Conservation (phyloP, 2,329 filamentous ascomycete species). For the Tolypocladium tundrense region DNA sequence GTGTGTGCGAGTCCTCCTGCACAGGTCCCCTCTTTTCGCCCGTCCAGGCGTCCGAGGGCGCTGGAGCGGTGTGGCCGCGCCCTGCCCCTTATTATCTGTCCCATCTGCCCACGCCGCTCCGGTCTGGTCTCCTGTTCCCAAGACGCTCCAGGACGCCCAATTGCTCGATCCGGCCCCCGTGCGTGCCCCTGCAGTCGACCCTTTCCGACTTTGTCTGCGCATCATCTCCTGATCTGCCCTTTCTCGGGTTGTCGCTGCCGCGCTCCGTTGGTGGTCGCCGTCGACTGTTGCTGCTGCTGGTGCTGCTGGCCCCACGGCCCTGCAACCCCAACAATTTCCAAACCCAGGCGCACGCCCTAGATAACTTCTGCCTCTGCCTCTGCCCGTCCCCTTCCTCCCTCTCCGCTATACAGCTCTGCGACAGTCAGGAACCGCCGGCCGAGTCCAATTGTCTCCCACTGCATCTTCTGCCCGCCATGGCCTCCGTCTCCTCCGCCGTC, state of each 20-base stretch:
- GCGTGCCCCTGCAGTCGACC: not conserved
- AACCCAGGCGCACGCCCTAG: not conserved
- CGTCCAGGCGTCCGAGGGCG: too few relatives aligned
- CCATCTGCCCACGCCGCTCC: not conserved
- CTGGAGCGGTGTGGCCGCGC: not conserved
- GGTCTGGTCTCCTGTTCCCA: not conserved
- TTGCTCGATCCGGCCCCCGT: not conserved
- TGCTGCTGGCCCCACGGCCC: constrained; percentile 1
- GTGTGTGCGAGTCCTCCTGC: too few relatives aligned
- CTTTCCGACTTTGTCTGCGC: too few relatives aligned
- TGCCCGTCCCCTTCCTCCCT: not conserved
- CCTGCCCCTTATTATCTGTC: not conserved
- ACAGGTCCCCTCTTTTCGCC: not conserved
- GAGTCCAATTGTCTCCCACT: not conserved
- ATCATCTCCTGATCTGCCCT: not conserved
- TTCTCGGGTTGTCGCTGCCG: not conserved
- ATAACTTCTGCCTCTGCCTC: not conserved
- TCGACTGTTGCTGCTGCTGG: not conserved
- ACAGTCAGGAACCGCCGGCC: not conserved
- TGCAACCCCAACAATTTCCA: constrained; percentile 4
- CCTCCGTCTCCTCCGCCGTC: constrained; percentile 32
- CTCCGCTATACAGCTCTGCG: not conserved
- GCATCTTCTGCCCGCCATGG: constrained; percentile 26
- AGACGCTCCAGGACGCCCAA: not conserved
- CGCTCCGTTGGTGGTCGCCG: not conserved